Evolutionary conservation across 2,329 filamentous ascomycete species (phyloP), one percentile per base, ranked within the genome.

Genomic region (Penicillium crustosum): DNA sequence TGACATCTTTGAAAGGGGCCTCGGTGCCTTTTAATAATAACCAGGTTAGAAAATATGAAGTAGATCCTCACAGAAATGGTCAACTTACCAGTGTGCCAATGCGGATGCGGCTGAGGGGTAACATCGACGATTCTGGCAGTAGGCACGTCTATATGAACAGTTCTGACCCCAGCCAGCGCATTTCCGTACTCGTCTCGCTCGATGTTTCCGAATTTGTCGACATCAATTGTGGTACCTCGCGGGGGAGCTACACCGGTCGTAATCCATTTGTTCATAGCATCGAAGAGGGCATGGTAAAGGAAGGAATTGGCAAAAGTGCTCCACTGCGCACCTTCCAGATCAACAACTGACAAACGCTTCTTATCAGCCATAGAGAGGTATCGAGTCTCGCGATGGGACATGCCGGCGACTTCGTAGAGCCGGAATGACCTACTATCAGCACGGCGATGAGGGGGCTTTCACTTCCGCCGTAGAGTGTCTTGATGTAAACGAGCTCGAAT

Each of bases 201-300:
- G 7, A 55, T 17, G 2, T 50, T 23, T 13, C 45, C 47, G 6
- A 17, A 13, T 13, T 15, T 7, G 6, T 42, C 12, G 4, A 42
- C 15, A 9, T 31, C 25, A 33, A 50, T 41, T 9, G 17, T 36
- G 23, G 35, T 31, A 17, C 44, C 35, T 10, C n/a, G 44, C 4
- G 42, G 42, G 6, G 52, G 44, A 23, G 43, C 19, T 31, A 29
- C 45, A 19, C 27, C 44, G 8, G 35, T 33, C 2, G 35, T 50
- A 13, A 51, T 50, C 53, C 53, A 55, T 17, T 36, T 51, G 19
- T 35, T 33, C 53, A 55, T 55, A 31, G 53, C 36, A 19, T 43
- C 53, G 17, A 55, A 51, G 29, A 55, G 19, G 29, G 45, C 53
- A 6, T 51, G 27, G 4, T 42, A 50, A 35, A 55, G n/a, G 23